These are phyloP conservation scores for Mimosa pudica DNA, from an alignment of 306 rosid genomes.

Conservation along the genomic window DNA sequence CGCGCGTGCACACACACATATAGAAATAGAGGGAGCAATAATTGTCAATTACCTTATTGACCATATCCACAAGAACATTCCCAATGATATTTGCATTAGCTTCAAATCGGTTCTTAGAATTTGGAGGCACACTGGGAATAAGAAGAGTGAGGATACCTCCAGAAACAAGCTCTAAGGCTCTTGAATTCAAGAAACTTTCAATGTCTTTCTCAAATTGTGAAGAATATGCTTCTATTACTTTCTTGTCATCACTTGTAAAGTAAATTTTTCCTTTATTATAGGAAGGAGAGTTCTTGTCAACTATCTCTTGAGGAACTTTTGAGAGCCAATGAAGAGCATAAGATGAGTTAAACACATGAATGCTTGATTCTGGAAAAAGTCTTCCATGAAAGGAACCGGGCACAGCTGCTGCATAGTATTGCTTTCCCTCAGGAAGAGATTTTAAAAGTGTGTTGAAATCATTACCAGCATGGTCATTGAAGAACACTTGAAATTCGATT, in stretches of 20 bases:
- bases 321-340: conserved; percentile 3
- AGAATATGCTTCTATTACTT: background rate
- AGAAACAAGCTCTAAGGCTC: background rate
- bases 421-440: background rate
- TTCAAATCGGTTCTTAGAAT: background rate
- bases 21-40: background rate
- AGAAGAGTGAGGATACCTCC: background rate
- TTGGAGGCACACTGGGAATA: conserved; percentile 1
- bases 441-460: background rate
- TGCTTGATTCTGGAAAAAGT: conserved; percentile 3
- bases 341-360: background rate
- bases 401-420: background rate
- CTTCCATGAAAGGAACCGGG: background rate
- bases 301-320: background rate
- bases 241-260: background rate
- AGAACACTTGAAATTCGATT: background rate
- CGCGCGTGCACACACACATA: background rate
- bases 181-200: background rate
- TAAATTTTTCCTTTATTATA: background rate
- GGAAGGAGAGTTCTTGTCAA: background rate
- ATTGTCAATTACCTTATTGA: background rate
- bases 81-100: background rate
- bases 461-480: background rate
- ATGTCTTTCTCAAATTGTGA: conserved; percentile 1
- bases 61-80: background rate